phyloP scores from a whole-genome alignment of 2,329 filamentous ascomycete species.

The Alternaria burnsii region DNA sequence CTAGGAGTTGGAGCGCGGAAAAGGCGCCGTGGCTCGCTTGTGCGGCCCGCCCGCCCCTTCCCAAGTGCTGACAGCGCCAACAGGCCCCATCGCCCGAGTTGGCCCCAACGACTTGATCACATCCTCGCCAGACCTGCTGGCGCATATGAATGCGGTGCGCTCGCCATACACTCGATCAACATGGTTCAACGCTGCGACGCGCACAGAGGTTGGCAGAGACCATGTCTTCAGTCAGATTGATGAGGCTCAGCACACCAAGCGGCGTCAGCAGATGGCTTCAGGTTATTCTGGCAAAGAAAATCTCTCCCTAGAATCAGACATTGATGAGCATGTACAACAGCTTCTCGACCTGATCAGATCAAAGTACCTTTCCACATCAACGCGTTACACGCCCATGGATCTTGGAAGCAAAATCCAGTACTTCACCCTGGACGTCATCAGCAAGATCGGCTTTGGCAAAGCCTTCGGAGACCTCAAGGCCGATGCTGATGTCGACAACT shows the following conservation, averaged over 20 bases:
- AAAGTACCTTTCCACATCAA: conserved; percentile 49
- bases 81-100: conserved; percentile 54
- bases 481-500: conserved; percentile 57
- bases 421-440: conserved; percentile 65
- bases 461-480: conserved; percentile 60
- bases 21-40: neutral
- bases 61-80: neutral
- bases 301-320: conserved; percentile 56
- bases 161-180: conserved; percentile 50
- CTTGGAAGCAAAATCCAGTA: conserved; percentile 59
- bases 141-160: conserved; percentile 53
- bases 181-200: conserved; percentile 45
- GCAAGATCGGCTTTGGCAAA: conserved; percentile 60
- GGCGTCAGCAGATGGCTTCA: conserved; percentile 57
- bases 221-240: conserved; percentile 61
- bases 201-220: conserved; percentile 60
- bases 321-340: conserved; percentile 57
- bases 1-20: neutral
- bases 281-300: conserved; percentile 65
- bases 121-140: conserved; percentile 56
- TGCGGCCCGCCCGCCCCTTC: neutral
- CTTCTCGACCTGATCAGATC: conserved; percentile 57
- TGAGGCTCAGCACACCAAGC: conserved; percentile 54
- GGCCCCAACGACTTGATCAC: conserved; percentile 59
- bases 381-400: conserved; percentile 49